Base-by-base conservation (phyloP, 192 early-diverging fungal genomes). In the Coemansia reversa region DNA sequence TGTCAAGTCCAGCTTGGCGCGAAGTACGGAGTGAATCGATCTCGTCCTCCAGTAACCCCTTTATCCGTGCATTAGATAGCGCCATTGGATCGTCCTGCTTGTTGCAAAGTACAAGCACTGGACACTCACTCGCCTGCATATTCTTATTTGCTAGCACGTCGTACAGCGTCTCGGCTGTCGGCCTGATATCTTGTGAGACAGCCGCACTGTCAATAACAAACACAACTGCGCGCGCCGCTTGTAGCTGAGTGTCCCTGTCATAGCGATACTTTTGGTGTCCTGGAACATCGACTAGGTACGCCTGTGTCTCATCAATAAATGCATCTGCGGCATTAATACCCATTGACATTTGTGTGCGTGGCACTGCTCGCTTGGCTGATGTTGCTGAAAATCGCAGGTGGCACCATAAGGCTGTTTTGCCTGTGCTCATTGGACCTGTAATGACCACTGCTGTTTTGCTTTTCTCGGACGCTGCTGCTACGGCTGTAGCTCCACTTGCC, bases 241-340 rank as follows among this genome's bases (percentile, higher is more conserved):
- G 82, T 57, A 90, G 69, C 67, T 87, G 89, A 42, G 93, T 88
- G 51, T 85, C 72, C 30, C 87, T 87, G 55, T 86, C 86, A 76
- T 88, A 90, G 6, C 90, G 83, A 19, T 92, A 82, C 57, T 89
- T 91, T 63, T 91, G 89, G 69, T 94, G 93, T n/a, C 94, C 94
- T 8, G 94, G 94, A 22, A 96, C 70, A 72, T 96, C 94, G 11
- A 96, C 88, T 25, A 93, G 56, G 32, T 87, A 62, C 6, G 65
- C 63, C 0, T 23, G 39, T 11, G 54, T 30, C 47, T 58, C 72
- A 27, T 67, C 63, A 28, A 79, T 20, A 6, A 49, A 25, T 1
- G 58, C 58, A 22, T 71, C 65, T 9, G 69, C 62, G 6, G 65
- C 60, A 20, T 80, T 80, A 32, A 80, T 58, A 0, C 68, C 63